Percentiles rank a stretch among this genome's conserved stretches.
Conservation (phyloP, 2,329 filamentous ascomycete genomes). For the Fusarium proliferatum region DNA sequence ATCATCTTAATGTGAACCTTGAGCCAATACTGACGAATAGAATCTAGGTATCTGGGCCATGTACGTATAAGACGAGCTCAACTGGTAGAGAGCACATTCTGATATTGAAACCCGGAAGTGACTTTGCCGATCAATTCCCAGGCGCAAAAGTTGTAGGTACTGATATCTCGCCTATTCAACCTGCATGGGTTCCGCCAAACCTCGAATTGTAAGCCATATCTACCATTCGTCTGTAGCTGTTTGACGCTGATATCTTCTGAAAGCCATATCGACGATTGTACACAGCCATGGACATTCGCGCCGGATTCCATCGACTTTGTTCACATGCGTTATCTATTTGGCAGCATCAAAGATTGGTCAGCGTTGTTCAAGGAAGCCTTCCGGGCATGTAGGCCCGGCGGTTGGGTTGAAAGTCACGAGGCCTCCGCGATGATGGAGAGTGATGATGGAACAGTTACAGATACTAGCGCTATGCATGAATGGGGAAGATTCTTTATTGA, state of each 20-base stretch:
- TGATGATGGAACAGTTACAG: constrained; percentile 45
- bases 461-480: constrained; percentile 38
- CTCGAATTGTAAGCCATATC: constrained; percentile 9
- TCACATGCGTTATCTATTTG: constrained; percentile 66
- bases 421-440: constrained; percentile 37
- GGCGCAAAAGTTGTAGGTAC: constrained; percentile 59
- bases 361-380: constrained; percentile 62
- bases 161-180: constrained; percentile 67
- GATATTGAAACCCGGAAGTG: constrained; percentile 52
- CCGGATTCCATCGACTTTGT: constrained; percentile 64
- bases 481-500: constrained; percentile 44
- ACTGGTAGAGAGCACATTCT: background rate
- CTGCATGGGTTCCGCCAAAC: constrained; percentile 19
- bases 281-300: constrained; percentile 44
- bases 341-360: constrained; percentile 66
- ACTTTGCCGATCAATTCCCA: constrained; percentile 57
- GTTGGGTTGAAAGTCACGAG: constrained; percentile 51
- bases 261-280: constrained; percentile 44
- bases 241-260: accelerated
- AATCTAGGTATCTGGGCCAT: constrained; percentile 14
- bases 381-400: constrained; percentile 65
- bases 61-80: background rate
- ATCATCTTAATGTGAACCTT: accelerated
- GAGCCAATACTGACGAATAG: background rate
- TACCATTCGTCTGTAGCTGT: accelerated